Evolutionary conservation across 306 rosid species (phyloP).

Genomic region (Mimosa bimucronata): DNA sequence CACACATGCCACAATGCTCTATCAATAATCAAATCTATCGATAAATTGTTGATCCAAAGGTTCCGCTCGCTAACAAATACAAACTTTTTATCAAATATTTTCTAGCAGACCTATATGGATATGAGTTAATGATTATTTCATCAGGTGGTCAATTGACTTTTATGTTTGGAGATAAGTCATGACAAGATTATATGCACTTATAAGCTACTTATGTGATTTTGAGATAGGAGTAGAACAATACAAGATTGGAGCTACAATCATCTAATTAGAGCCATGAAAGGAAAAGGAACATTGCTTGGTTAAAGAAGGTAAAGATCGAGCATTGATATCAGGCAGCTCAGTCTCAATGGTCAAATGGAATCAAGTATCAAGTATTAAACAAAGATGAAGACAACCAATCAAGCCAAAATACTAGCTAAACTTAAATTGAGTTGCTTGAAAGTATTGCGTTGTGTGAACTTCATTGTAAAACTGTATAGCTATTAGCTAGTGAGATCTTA

Average conservation of each 20-base stretch:
- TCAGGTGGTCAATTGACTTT: not conserved
- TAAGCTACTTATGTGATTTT: not conserved
- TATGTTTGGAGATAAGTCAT: not conserved
- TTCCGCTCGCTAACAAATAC: not conserved
- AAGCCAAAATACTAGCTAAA: not conserved
- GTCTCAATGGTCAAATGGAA: not conserved
- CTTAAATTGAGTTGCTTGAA: not conserved
- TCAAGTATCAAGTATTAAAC: not conserved
- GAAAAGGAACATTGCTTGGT: not conserved
- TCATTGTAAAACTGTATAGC: not conserved
- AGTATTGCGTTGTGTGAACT: not conserved
- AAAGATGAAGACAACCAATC: not conserved
- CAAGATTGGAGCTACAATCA: not conserved
- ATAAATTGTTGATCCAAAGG: too few relatives aligned
- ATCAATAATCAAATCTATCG: too few relatives aligned
- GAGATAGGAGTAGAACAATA: not conserved
- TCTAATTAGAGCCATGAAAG: not conserved
- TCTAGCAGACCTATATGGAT: not conserved
- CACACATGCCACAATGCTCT: too few relatives aligned
- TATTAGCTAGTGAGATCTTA: not conserved
- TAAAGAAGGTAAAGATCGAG: not conserved
- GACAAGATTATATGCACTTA: not conserved
- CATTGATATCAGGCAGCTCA: not conserved
- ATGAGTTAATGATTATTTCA: not conserved
- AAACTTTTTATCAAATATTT: not conserved